Evolutionary conservation across 1,284 basidiomycete genomes (phyloP), one percentile per base, ranked within the genome.

Genomic region (Exsudoporus floridanus): DNA sequence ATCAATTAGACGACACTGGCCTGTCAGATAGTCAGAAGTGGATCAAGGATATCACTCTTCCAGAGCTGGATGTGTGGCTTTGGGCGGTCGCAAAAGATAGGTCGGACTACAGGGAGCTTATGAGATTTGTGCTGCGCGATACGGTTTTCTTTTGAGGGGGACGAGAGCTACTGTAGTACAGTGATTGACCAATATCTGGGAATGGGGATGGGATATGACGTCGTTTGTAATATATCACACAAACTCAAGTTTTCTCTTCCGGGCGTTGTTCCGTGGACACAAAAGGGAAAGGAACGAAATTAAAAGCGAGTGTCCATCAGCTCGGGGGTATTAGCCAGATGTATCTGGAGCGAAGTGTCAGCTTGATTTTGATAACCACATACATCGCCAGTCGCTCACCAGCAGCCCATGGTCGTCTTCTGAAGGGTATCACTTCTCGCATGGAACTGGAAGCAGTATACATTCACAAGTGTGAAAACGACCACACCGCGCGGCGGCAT

Each of bases 1-100:
- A 69, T 39, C 71, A 69, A 12, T 60, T 82, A n/a, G 68, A 75
- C 9, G 60, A 65, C 5, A 59, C 63, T 16, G 66, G 69, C 30
- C 49, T 73, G 35, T 55, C 59, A 4, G 60, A 60, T 12, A 70
- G 61, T 27, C 61, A 74, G 28, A 64, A 64, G 31, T 86, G 84
- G 85, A 63, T 88, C 58, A 77, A 72, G 53, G 70, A 74, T 7
- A 76, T 91, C 38, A 82, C 75, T 0, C 70, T 82, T 21, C 81
- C 84, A 3, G 76, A 83, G 49, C 58, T 91, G 50, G 84, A 89
- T 64, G 78, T 78, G 63, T 92, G 90, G 89, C 66, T 91, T 19
- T 88, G 88, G 86, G 75, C 82, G 27, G 79, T 87, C 9, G 87
- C 86, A 43, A 91, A 91, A 65, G 87, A 90, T 58, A 73, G 87